These are phyloP conservation scores for Annona squamosa DNA, from an alignment of 164 flowering plant species.

Conservation along the genomic window DNA sequence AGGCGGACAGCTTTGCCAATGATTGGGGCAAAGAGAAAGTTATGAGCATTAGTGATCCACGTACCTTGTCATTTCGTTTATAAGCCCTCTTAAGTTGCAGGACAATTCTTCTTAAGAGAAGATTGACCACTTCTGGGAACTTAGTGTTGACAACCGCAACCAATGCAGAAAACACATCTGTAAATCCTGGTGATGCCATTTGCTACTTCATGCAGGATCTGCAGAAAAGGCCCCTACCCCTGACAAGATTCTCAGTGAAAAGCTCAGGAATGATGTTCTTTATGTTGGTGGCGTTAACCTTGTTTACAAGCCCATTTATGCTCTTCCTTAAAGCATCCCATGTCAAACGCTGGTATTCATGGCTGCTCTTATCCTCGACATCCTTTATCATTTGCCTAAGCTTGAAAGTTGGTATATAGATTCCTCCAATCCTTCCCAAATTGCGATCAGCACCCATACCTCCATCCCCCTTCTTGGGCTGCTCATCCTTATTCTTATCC, in stretches of 20 bases:
- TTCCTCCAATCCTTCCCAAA: constrained; percentile 79
- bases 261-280: constrained; percentile 88
- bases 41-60: too few relatives aligned
- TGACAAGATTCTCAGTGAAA: constrained; percentile 74
- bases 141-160: constrained; percentile 90
- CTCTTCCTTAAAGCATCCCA: constrained; percentile 98
- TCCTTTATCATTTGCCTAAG: constrained; percentile 88
- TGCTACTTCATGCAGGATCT: constrained; percentile 96
- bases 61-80: constrained; percentile 90
- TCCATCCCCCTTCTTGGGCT: constrained; percentile 11
- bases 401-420: constrained; percentile 87
- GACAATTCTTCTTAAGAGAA: constrained; percentile 71
- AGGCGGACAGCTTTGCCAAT: too few relatives aligned
- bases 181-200: constrained; percentile 93
- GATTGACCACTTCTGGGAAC: constrained; percentile 88
- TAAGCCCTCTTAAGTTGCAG: constrained; percentile 92
- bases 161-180: constrained; percentile 89
- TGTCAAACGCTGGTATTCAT: constrained; percentile 78
- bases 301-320: constrained; percentile 91
- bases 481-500: constrained; percentile 6
- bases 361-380: constrained; percentile 70
- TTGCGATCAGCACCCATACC: constrained; percentile 19
- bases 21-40: too few relatives aligned
- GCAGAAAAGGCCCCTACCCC: constrained; percentile 93
- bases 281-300: constrained; percentile 81